Conservation (phyloP, 1,139 yeast genomes). For the Nakaseomyces bracarensis region DNA sequence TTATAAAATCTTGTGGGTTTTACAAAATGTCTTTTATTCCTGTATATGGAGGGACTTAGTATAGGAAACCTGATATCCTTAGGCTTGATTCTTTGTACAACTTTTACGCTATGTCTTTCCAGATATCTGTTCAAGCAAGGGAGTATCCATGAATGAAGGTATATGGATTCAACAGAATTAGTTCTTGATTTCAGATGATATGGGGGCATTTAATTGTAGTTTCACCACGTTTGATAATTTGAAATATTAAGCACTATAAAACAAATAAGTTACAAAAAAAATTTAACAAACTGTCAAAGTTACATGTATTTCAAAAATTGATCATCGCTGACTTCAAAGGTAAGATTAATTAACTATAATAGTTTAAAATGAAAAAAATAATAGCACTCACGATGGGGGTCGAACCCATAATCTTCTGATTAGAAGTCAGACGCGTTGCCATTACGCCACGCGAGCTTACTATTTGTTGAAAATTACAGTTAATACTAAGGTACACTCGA, state of each 20-base stretch:
- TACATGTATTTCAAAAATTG: too few relatives aligned
- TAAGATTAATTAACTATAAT: too few relatives aligned
- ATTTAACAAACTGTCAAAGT: too few relatives aligned
- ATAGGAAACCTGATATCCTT: slow-evolving; percentile 11
- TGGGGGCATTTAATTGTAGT: slow-evolving; percentile 7
- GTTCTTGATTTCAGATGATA: neutral
- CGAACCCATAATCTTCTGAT: slow-evolving; percentile 55
- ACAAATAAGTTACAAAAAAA: neutral
- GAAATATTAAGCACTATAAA: neutral
- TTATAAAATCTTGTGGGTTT: slow-evolving; percentile 17
- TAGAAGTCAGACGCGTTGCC: slow-evolving; percentile 57
- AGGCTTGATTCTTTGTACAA: neutral
- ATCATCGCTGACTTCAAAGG: neutral
- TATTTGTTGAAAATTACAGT: neutral
- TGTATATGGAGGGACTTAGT: slow-evolving; percentile 11
- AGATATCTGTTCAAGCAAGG: neutral
- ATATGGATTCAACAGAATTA: neutral
- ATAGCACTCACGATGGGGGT: slow-evolving; percentile 49
- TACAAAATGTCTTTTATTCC: slow-evolving; percentile 15
- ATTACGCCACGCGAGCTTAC: slow-evolving; percentile 48
- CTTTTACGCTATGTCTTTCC: neutral
- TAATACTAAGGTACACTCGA: too few relatives aligned
- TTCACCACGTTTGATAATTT: neutral
- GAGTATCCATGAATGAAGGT: slow-evolving; percentile 2
- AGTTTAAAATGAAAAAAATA: slow-evolving; percentile 9